Evolutionary conservation across 805 yeast genomes (phyloP).

Genomic region (Kluyveromyces starmeri): DNA sequence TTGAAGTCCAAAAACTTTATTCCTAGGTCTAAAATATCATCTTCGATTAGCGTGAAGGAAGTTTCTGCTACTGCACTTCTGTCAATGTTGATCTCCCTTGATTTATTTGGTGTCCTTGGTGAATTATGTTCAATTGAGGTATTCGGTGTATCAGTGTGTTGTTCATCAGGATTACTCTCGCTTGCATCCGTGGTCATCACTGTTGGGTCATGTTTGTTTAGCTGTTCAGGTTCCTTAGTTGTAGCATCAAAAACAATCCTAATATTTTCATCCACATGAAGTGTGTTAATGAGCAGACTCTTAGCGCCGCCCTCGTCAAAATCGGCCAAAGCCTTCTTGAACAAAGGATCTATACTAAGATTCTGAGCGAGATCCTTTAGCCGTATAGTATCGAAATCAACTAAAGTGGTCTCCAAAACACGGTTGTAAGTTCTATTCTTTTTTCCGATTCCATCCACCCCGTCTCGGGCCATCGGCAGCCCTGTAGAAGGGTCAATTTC

Average conservation of each 20-base stretch:
- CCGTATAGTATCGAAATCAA: constrained; percentile 41
- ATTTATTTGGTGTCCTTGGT: constrained; percentile 12
- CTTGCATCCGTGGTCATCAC: too few relatives aligned
- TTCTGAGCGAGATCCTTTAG: constrained; percentile 56
- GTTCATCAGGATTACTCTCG: neutral
- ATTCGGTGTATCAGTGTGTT: constrained; percentile 1
- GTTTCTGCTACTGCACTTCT: constrained; percentile 3
- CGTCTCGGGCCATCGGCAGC: constrained; percentile 24
- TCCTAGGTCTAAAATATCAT: constrained; percentile 28
- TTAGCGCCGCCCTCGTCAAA: constrained; percentile 82
- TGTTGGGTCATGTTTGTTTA: neutral
- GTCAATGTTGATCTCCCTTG: constrained; percentile 6
- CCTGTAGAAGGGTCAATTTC: constrained; percentile 29
- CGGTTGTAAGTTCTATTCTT: constrained; percentile 25
- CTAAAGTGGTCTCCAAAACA: constrained; percentile 37
- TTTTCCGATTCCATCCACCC: constrained; percentile 15
- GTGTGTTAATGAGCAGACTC: constrained; percentile 53
- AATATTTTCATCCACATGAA: constrained; percentile 43
- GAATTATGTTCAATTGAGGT: constrained; percentile 12
- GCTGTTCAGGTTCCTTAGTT: constrained; percentile 10
- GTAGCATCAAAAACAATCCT: constrained; percentile 62
- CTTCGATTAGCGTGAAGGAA: constrained; percentile 13
- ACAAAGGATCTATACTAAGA: constrained; percentile 60
- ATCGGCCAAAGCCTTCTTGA: constrained; percentile 65
- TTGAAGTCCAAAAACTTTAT: constrained; percentile 26